Base-by-base conservation (phyloP, 1,139 yeast genomes). In the Suhomyces taliae region DNA sequence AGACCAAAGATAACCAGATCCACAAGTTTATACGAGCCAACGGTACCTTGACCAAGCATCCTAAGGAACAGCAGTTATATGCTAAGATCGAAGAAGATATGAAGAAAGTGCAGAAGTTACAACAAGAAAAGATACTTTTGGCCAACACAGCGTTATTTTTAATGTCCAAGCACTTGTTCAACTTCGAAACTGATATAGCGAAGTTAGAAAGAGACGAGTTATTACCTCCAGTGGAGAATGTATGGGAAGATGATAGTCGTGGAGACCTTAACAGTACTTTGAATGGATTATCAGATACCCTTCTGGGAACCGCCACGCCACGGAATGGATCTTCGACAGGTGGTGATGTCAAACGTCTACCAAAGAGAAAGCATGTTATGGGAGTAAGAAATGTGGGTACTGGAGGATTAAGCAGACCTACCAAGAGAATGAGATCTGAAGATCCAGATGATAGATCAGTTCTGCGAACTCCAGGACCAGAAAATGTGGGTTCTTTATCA, bases 121-220 rank as follows among this genome's bases (percentile, higher is more conserved):
- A 91, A 61, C 78, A 81, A 53, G 95, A 88, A 52, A 93, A 93
- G 69, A 81, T 87, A 41, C 69, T 85, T 19, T 66, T 91, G 43
- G 88, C 97, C 4, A 88, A 90, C 59, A 90, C 96, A 1, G 93
- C 95, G 2, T 71, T 90, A 41, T 89, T 85, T 60, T 64, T 86
- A 31, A 81, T 90, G 12, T 74, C 93, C 1, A 86, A 87, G 61
- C 96, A 93, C 61, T 70, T 90, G 50, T 76, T 76, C 45, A 79
- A 79, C 57, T 76, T 93, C 41, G 93, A 90, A 58, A 79, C 82
- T 26, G 96, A 89, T 57, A 83, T 91, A 46, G 82, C 83, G 47
- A 81, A 82, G 57, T 70, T 93, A 39, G 95, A 88, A 57, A 76
- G 81, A 42, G 97, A 89, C 48, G 97, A 96, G 15, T 70, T 87